Conservation (phyloP, 2,329 filamentous ascomycete species). For the Torrubiellomyces zombiae region DNA sequence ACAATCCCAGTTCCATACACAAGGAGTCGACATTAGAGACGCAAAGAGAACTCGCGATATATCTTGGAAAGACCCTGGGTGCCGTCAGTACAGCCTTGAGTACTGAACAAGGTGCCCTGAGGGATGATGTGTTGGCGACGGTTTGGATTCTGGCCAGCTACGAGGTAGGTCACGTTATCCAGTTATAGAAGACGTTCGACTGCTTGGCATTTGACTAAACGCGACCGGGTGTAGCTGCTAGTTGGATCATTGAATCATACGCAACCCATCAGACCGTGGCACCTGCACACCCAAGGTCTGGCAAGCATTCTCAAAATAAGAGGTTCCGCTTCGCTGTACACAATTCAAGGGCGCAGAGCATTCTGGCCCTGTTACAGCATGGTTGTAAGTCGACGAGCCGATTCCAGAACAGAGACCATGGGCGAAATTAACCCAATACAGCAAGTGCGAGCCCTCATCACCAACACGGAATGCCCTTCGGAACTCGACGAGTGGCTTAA, state of each 20-base stretch:
- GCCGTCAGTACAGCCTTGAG: constrained; percentile 20
- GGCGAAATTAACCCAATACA: constrained; percentile 5
- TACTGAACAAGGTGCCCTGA: constrained; percentile 10
- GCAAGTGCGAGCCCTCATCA: constrained; percentile 21
- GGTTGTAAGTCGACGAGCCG: constrained; percentile 18
- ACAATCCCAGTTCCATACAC: constrained; percentile 14
- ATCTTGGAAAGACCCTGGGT: constrained; percentile 20
- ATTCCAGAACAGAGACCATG: no score
- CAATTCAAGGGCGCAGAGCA: constrained; percentile 10
- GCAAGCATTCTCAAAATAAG: constrained; percentile 19
- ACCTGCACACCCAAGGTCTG: constrained; percentile 19
- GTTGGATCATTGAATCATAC: constrained; percentile 17
- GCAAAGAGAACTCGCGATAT: constrained; percentile 16
- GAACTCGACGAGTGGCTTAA: constrained; percentile 19
- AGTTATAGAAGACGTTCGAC: no score
- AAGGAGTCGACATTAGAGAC: constrained; percentile 10
- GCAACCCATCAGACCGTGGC: constrained; percentile 16
- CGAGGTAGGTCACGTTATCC: constrained; percentile 13
- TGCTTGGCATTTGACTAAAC: constrained; percentile 3
- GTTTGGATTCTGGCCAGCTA: constrained; percentile 24
- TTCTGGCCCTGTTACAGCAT: constrained; percentile 23
- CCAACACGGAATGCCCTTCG: constrained; percentile 15
- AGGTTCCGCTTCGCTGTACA: constrained; percentile 12
- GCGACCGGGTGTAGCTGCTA: constrained; percentile 14
- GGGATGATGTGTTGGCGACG: constrained; percentile 21